A percentile compares a stretch with the other conserved stretches of the same genome.
Conservation (phyloP, 352 stramenopile genomes). For the Thraustochytrium striatum region DNA sequence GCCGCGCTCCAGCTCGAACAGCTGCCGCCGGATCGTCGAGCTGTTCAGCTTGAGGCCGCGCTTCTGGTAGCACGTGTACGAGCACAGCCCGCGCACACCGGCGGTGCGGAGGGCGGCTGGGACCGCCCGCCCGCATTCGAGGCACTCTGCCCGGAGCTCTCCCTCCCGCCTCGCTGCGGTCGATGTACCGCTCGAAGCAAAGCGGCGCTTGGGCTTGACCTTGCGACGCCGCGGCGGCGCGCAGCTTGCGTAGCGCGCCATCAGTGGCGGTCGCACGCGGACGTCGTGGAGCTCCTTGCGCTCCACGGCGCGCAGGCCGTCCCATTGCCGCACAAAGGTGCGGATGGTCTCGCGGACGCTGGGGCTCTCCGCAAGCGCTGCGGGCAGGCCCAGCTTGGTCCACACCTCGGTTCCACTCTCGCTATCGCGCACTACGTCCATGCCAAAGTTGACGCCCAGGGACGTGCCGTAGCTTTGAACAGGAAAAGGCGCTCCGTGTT, state of each 20-base stretch:
- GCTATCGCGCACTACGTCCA: neutral
- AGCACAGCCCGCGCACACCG: constrained; percentile 37
- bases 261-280: neutral
- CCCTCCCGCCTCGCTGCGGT: neutral
- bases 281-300: neutral
- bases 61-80: constrained; percentile 41
- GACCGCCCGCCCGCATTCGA: neutral
- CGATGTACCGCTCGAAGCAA: constrained; percentile 49
- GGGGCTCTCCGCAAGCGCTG: neutral
- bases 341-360: neutral
- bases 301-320: constrained; percentile 29
- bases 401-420: neutral
- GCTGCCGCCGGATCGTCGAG: constrained; percentile 37
- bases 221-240: neutral
- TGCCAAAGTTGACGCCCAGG: constrained; percentile 9
- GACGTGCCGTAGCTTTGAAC: neutral
- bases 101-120: neutral
- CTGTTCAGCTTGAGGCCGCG: constrained; percentile 27
- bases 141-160: neutral
- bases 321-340: constrained; percentile 24
- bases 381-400: neutral
- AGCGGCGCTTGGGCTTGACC: neutral
- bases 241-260: neutral
- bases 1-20: constrained; percentile 51
- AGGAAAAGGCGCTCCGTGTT: constrained; percentile 47